Evolutionary conservation across 805 yeast species (phyloP).

Genomic region (Candida palmyrensis): DNA sequence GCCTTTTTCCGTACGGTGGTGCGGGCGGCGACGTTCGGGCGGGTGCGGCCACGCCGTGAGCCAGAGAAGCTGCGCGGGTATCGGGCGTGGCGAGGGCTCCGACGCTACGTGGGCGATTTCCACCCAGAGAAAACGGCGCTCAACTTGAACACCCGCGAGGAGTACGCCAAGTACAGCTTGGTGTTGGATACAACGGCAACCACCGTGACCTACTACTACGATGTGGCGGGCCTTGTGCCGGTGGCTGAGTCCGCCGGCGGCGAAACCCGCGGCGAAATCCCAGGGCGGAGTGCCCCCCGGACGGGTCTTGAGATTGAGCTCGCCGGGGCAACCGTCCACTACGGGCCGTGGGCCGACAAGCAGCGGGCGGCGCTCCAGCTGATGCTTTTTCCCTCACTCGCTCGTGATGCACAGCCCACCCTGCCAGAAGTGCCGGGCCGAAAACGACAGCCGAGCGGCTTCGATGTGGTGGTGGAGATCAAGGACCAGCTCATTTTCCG

Average conservation of each 20-base stretch:
- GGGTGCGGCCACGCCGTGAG: too few species aligned
- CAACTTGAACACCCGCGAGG: slow-evolving; percentile 37
- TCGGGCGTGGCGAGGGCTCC: slow-evolving; percentile 69
- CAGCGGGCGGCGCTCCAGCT: slow-evolving; percentile 64
- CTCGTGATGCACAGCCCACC: slow-evolving; percentile 46
- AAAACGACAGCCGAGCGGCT: slow-evolving; percentile 50
- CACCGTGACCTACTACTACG: slow-evolving; percentile 59
- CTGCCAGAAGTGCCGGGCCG: slow-evolving; percentile 40
- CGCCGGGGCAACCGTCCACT: slow-evolving; percentile 61
- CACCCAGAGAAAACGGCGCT: slow-evolving; percentile 19
- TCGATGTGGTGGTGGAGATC: slow-evolving; percentile 50
- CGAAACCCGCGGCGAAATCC: slow-evolving; percentile 26
- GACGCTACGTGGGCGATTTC: slow-evolving; percentile 52
- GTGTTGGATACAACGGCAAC: slow-evolving; percentile 57
- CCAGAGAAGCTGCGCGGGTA: too few species aligned
- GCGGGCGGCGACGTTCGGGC: neutral
- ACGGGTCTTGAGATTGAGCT: slow-evolving; percentile 55
- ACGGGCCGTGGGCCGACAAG: slow-evolving; percentile 96
- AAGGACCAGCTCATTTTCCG: slow-evolving; percentile 65
- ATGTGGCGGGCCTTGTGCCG: slow-evolving; percentile 53
- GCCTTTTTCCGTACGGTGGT: slow-evolving; percentile 3
- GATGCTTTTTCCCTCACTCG: slow-evolving; percentile 62
- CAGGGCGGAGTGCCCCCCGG: too few species aligned
- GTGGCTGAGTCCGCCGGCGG: too few species aligned
- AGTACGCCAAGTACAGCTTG: slow-evolving; percentile 78